These are phyloP conservation scores for Fallopia convolvulus DNA, from an alignment of 148 eudicot genomes.

Conservation along the genomic window DNA sequence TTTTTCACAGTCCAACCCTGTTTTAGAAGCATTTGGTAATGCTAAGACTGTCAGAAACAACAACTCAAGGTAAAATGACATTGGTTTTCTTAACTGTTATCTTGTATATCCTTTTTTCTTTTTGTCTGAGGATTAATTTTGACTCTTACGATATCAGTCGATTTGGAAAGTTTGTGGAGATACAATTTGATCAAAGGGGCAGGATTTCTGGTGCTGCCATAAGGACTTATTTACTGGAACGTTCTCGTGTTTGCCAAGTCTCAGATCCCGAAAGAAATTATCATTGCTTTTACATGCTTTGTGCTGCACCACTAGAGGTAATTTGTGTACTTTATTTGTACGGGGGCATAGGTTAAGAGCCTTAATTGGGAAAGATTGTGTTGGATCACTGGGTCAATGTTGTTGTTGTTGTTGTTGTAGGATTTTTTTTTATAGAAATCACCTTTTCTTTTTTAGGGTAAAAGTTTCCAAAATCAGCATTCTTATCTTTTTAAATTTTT, in stretches of 20 bases:
- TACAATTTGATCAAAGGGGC: slow-evolving; percentile 57
- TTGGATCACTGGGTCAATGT: no score
- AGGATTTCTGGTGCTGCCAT: slow-evolving; percentile 76
- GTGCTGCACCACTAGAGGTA: slow-evolving; percentile 73
- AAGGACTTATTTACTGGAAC: slow-evolving; percentile 62
- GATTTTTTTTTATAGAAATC: no score
- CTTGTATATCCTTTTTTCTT: not conserved
- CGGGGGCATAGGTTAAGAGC: no score
- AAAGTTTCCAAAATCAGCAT: no score
- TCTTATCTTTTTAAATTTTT: no score
- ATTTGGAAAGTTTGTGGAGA: slow-evolving; percentile 70
- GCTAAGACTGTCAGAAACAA: slow-evolving; percentile 77
- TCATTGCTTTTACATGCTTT: slow-evolving; percentile 75
- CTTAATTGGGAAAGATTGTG: no score
- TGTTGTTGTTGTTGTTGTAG: no score
- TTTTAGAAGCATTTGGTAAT: slow-evolving; percentile 80
- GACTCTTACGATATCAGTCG: slow-evolving; percentile 39
- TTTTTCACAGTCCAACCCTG: slow-evolving; percentile 59
- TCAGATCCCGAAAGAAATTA: slow-evolving; percentile 77
- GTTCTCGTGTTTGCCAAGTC: slow-evolving; percentile 72
- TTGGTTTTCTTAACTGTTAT: not conserved
- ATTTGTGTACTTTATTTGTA: not conserved
- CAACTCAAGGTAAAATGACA: slow-evolving; percentile 50
- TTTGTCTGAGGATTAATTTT: slow-evolving; percentile 12
- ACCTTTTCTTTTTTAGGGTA: no score